Evolutionary conservation across 495 filamentous ascomycete genomes (phyloP).

Genomic region (Neurospora sp.): DNA sequence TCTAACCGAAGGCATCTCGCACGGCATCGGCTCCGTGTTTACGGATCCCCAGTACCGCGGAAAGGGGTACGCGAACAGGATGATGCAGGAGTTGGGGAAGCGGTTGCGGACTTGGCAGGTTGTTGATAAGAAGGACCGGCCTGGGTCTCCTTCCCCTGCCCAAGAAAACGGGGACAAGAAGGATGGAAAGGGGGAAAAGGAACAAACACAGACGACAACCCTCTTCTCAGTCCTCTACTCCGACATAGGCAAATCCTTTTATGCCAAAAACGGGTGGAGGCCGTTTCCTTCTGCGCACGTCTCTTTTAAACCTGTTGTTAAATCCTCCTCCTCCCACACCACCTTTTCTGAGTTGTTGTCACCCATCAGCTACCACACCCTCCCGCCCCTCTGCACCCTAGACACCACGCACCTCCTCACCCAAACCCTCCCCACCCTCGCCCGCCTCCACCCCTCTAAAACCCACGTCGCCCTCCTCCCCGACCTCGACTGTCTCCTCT

Average conservation of each 20-base stretch:
- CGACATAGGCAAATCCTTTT: conserved; percentile 93
- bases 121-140: background rate
- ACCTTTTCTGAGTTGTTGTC: too few relatives aligned
- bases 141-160: background rate
- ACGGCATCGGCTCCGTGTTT: conserved; percentile 84
- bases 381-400: conserved; percentile 38
- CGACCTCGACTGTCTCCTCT: conserved; percentile 59
- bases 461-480: conserved; percentile 61
- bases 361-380: too few relatives aligned
- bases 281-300: conserved; percentile 64
- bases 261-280: conserved; percentile 72
- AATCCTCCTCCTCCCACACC: too few relatives aligned
- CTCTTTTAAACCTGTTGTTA: conserved; percentile 40
- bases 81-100: conserved; percentile 39
- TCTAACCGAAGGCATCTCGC: conserved; percentile 56
- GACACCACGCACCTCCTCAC: conserved; percentile 44
- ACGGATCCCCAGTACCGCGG: conserved; percentile 61
- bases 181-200: conserved; percentile 9
- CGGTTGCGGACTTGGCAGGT: conserved; percentile 26
- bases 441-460: conserved; percentile 26
- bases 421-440: conserved; percentile 31
- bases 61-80: conserved; percentile 66
- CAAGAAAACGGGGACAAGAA: conserved; percentile 11
- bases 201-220: background rate
- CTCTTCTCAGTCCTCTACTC: conserved; percentile 75